Conservation (phyloP, 2,329 filamentous ascomycete species). For the Zymoseptoria tritici region DNA sequence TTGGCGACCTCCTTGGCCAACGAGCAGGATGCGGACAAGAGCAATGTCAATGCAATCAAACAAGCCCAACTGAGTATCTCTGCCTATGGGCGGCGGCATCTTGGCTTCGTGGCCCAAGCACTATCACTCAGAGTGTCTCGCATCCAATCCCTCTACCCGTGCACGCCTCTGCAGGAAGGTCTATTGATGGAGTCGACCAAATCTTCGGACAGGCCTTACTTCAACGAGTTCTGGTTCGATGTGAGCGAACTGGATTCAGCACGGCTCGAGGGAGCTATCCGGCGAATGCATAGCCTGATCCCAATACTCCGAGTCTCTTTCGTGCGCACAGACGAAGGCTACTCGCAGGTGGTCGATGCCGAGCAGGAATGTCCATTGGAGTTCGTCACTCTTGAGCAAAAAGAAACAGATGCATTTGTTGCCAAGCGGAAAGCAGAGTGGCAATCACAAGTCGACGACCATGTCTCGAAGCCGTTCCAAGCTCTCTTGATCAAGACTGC, state of each 20-base stretch:
- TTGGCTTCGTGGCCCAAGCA: constrained; percentile 43
- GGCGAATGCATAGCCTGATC: constrained; percentile 42
- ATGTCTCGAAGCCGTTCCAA: constrained; percentile 48
- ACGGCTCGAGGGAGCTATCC: constrained; percentile 53
- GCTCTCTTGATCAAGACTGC: constrained; percentile 37
- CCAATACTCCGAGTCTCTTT: constrained; percentile 69
- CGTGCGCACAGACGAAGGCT: constrained; percentile 64
- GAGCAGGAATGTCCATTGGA: constrained; percentile 8
- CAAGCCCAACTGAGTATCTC: constrained; percentile 48
- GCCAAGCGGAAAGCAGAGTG: constrained; percentile 41
- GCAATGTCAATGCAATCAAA: constrained; percentile 34
- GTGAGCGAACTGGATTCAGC: constrained; percentile 44
- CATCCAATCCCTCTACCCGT: constrained; percentile 70
- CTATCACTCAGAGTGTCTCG: constrained; percentile 46
- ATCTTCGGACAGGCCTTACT: constrained; percentile 57
- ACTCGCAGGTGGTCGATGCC: constrained; percentile 62
- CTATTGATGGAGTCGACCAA: constrained; percentile 67
- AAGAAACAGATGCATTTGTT: constrained; percentile 31
- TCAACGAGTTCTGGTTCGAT: constrained; percentile 63
- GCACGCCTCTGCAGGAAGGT: constrained; percentile 78
- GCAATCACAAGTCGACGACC: constrained; percentile 45
- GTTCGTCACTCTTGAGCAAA: constrained; percentile 38
- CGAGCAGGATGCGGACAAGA: constrained; percentile 5
- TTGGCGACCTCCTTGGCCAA: constrained; percentile 32
- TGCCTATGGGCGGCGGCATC: constrained; percentile 57